These are phyloP conservation scores for Chaetomium globosum DNA, from an alignment of 2,329 filamentous ascomycete genomes.

Conservation along the genomic window DNA sequence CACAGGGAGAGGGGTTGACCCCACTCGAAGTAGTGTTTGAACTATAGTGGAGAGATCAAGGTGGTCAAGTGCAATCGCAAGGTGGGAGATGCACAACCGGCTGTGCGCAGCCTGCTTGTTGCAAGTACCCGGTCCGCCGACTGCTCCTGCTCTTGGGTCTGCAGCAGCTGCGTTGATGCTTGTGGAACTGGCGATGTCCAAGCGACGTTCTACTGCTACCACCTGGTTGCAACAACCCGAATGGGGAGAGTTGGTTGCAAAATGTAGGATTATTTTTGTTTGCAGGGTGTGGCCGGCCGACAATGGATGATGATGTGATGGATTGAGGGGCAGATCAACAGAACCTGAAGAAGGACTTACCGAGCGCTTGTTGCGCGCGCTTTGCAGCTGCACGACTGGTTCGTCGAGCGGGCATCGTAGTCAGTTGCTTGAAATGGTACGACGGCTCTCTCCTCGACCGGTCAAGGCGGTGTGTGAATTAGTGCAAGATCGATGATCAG, in stretches of 20 bases:
- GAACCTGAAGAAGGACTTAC: slow-evolving; percentile 38
- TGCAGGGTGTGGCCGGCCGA: neutral
- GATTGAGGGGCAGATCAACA: slow-evolving; percentile 3
- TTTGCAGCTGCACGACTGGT: slow-evolving; percentile 51
- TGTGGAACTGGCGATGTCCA: slow-evolving; percentile 10
- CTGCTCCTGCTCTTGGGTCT: neutral
- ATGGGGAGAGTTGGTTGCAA: neutral
- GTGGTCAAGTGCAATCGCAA: neutral
- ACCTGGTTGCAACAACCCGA: neutral
- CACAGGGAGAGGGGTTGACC: neutral
- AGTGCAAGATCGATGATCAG: slow-evolving; percentile 1
- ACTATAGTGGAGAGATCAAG: neutral
- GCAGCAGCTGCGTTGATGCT: neutral
- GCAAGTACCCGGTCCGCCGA: slow-evolving; percentile 1
- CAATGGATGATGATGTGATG: neutral
- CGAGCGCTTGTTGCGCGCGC: slow-evolving; percentile 49
- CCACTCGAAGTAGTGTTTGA: neutral
- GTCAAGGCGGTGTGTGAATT: slow-evolving; percentile 7
- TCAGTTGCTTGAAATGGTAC: slow-evolving; percentile 1
- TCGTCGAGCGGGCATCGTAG: slow-evolving; percentile 36
- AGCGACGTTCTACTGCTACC: neutral
- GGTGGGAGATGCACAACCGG: neutral
- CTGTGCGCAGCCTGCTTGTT: neutral
- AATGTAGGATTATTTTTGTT: neutral
- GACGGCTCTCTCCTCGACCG: slow-evolving; percentile 1